These are phyloP conservation scores for Komagataella kurtzmanii DNA, from an alignment of 805 yeast species.

Conservation along the genomic window DNA sequence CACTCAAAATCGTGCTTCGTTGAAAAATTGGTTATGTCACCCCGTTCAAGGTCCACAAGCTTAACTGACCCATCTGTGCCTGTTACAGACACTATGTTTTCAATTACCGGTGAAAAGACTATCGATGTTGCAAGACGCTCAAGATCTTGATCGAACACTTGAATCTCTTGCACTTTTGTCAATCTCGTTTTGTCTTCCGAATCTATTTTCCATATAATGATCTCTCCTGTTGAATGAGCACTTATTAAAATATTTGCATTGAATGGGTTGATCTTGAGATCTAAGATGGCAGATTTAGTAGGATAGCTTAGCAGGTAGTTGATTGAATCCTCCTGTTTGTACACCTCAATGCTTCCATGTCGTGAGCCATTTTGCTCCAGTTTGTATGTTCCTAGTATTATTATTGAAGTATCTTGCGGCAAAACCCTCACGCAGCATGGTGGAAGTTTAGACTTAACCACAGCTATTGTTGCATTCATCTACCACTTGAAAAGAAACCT, in stretches of 20 bases:
- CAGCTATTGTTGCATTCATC: constrained; percentile 8
- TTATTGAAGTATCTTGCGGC: constrained; percentile 29
- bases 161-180: constrained; percentile 17
- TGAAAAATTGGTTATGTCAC: constrained; percentile 11
- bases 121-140: constrained; percentile 45
- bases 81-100: constrained; percentile 34
- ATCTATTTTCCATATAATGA: constrained; percentile 46
- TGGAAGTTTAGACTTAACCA: constrained; percentile 42
- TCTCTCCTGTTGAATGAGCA: constrained; percentile 73
- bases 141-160: constrained; percentile 31
- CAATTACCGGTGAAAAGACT: constrained; percentile 33
- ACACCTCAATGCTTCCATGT: constrained; percentile 45
- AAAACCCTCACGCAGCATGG: constrained; percentile 71
- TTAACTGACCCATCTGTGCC: constrained; percentile 56
- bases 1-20: constrained; percentile 63
- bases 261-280: constrained; percentile 53
- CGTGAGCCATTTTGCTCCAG: constrained; percentile 47
- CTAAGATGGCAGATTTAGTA: constrained; percentile 59
- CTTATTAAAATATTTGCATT: constrained; percentile 35
- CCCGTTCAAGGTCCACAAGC: constrained; percentile 18
- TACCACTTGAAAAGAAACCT: background rate
- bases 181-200: constrained; percentile 9
- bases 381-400: constrained; percentile 73
- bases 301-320: constrained; percentile 11
- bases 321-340: constrained; percentile 14